A percentile compares a stretch with the other conserved stretches of the same genome.
These are phyloP conservation scores for Gyrodon lividus DNA, from an alignment of 768 basidiomycete species.

Conservation along the genomic window DNA sequence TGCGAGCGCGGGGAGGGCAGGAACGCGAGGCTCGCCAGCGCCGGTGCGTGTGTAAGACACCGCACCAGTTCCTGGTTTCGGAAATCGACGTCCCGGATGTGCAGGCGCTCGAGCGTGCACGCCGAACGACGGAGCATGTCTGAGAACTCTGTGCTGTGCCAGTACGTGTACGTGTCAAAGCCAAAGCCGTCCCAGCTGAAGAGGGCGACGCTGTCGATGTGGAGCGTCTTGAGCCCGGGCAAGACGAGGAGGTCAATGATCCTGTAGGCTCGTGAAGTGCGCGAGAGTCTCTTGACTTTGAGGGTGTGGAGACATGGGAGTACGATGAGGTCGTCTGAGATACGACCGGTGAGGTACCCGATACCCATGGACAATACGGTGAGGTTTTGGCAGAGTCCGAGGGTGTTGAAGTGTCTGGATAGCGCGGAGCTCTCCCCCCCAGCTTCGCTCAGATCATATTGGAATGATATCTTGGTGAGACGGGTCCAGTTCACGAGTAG, in stretches of 20 bases:
- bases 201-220: slow-evolving; percentile 23
- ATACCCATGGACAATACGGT: slow-evolving; percentile 21
- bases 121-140: neutral
- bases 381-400: slow-evolving; percentile 20
- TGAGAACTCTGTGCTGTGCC: neutral
- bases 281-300: slow-evolving; percentile 22
- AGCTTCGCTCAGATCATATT: slow-evolving; percentile 26
- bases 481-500: slow-evolving; percentile 22
- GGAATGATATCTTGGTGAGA: slow-evolving; percentile 24
- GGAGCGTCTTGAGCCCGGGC: slow-evolving; percentile 19
- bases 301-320: slow-evolving; percentile 21
- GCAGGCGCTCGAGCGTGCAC: neutral
- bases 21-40: neutral
- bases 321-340: slow-evolving; percentile 9
- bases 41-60: neutral
- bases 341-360: slow-evolving; percentile 7
- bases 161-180: no score
- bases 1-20: neutral
- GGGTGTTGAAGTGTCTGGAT: slow-evolving; percentile 16
- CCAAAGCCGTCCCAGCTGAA: slow-evolving; percentile 12
- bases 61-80: neutral
- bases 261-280: slow-evolving; percentile 13
- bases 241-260: slow-evolving; percentile 22
- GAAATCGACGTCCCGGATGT: neutral
- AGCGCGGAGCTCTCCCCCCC: slow-evolving; percentile 23